These are phyloP conservation scores for Hypoxylon intermedium DNA, from an alignment of 495 filamentous ascomycete genomes.

Conservation along the genomic window DNA sequence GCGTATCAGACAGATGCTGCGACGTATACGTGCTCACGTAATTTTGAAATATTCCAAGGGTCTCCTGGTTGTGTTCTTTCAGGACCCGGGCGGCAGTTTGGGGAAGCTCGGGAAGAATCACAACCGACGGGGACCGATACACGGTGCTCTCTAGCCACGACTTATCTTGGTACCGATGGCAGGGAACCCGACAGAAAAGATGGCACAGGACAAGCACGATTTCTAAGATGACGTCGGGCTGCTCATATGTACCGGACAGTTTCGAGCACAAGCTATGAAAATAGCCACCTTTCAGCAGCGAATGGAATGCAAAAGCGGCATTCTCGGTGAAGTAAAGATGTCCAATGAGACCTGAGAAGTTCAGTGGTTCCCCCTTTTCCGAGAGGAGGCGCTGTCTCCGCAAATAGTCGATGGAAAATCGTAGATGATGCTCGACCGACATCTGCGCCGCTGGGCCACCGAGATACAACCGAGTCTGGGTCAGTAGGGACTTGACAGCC, in stretches of 20 bases:
- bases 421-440: slow-evolving; percentile 74
- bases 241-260: slow-evolving; percentile 49
- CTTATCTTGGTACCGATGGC: slow-evolving; percentile 22
- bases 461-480: slow-evolving; percentile 71
- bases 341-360: slow-evolving; percentile 70
- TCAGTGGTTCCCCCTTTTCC: slow-evolving; percentile 64
- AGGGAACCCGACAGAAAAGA: slow-evolving; percentile 58
- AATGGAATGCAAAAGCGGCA: slow-evolving; percentile 75
- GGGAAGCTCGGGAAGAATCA: slow-evolving; percentile 70
- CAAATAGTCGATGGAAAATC: slow-evolving; percentile 83
- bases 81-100: slow-evolving; percentile 60
- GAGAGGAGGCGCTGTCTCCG: slow-evolving; percentile 70
- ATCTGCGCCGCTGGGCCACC: slow-evolving; percentile 66
- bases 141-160: slow-evolving; percentile 44
- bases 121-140: slow-evolving; percentile 63
- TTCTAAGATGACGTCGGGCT: slow-evolving; percentile 39
- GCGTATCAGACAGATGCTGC: slow-evolving; percentile 60
- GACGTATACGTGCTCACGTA: slow-evolving; percentile 73
- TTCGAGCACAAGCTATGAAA: slow-evolving; percentile 68
- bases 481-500: slow-evolving; percentile 70
- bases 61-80: slow-evolving; percentile 65
- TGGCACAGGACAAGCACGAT: slow-evolving; percentile 73
- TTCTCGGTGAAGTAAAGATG: slow-evolving; percentile 79
- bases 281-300: slow-evolving; percentile 70
- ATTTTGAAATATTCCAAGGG: slow-evolving; percentile 65